Conservation (phyloP, 2,329 filamentous ascomycete species). For the Colletotrichum coccodes region DNA sequence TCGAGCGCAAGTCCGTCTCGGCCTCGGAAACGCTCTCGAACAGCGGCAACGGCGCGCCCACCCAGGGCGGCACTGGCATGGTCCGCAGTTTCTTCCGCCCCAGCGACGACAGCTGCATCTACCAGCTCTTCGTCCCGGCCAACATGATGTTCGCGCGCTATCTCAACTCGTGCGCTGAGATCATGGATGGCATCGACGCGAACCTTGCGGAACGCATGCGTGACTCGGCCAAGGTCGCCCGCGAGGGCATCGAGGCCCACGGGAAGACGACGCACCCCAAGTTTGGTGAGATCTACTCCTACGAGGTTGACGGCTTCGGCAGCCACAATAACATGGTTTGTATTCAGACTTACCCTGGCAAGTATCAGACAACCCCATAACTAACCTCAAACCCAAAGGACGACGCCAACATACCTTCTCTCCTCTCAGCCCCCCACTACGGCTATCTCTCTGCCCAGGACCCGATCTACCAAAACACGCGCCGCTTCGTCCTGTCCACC, state of each 20-base stretch:
- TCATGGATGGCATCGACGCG: conserved; percentile 57
- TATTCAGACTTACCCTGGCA: not conserved
- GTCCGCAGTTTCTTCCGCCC: conserved; percentile 90
- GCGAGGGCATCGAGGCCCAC: conserved; percentile 74
- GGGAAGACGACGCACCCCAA: conserved; percentile 71
- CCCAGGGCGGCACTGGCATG: conserved; percentile 82
- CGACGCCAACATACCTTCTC: conserved; percentile 71
- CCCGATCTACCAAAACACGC: conserved; percentile 76
- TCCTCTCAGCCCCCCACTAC: conserved; percentile 70
- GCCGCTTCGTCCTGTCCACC: conserved; percentile 76
- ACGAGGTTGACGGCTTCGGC: conserved; percentile 76
- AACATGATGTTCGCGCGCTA: conserved; percentile 86
- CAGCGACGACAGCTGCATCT: conserved; percentile 86
- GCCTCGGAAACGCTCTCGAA: conserved; percentile 86
- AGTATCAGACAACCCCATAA: not conserved
- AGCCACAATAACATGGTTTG: conserved; percentile 65
- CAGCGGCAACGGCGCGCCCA: conserved; percentile 80
- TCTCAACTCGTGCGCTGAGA: conserved; percentile 59
- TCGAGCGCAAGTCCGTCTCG: conserved; percentile 76
- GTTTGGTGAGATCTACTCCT: conserved; percentile 75
- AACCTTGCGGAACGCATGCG: conserved; percentile 68
- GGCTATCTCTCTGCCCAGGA: conserved; percentile 68
- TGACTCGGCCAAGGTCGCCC: conserved; percentile 64
- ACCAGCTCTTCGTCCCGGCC: conserved; percentile 88
- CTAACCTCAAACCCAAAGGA: conserved; percentile 49